phyloP scores from a whole-genome alignment of 495 filamentous ascomycete species.

The Tricharina praecox region DNA sequence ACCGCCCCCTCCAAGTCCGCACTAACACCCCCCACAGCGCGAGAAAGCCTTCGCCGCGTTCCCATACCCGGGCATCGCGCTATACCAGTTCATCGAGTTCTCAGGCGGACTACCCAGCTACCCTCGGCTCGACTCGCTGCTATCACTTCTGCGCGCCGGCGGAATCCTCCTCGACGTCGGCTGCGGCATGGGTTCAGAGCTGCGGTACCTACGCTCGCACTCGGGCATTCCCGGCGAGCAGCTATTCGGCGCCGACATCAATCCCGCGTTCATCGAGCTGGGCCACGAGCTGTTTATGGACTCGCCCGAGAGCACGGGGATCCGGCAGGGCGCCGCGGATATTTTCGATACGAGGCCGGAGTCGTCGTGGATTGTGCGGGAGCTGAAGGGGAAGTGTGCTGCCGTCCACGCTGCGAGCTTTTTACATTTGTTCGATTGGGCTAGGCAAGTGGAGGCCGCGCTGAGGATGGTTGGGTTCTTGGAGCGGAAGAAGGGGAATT shows the following conservation, averaged over 20 bases:
- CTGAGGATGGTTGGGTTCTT: constrained; percentile 34
- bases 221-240: constrained; percentile 31
- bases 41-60: constrained; percentile 26
- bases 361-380: constrained; percentile 22
- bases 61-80: constrained; percentile 32
- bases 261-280: constrained; percentile 34
- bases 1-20: too few species aligned
- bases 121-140: constrained; percentile 17
- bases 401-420: constrained; percentile 40
- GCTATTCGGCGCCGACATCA: constrained; percentile 36
- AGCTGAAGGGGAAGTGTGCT: constrained; percentile 33
- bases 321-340: constrained; percentile 30
- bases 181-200: constrained; percentile 36
- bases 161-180: constrained; percentile 33
- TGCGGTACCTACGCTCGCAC: constrained; percentile 31
- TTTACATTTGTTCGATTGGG: constrained; percentile 44
- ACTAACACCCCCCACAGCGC: not conserved
- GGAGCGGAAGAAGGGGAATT: constrained; percentile 29
- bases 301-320: constrained; percentile 24
- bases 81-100: constrained; percentile 30
- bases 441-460: constrained; percentile 35
- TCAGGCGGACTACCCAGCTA: constrained; percentile 25
- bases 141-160: constrained; percentile 9
- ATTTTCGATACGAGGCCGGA: constrained; percentile 39
- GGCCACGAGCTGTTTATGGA: constrained; percentile 38